Percentiles rank a stretch among this genome's conserved stretches.
Evolutionary conservation across 768 basidiomycete genomes (phyloP).

Genomic region (Stropharia rugosoannulata): DNA sequence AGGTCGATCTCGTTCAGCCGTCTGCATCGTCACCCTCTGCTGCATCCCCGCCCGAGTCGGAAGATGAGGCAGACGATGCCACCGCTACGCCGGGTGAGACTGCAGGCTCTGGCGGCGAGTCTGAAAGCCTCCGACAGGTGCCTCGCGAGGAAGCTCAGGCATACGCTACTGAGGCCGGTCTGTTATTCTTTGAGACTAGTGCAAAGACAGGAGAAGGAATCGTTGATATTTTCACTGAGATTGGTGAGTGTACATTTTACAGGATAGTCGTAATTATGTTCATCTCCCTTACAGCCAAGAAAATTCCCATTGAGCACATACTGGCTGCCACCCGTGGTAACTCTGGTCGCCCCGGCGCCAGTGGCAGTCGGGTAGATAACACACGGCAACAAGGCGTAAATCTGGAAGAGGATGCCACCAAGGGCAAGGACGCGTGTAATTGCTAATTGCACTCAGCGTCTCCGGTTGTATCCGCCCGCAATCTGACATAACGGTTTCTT

Average conservation of each 20-base stretch:
- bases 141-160: constrained; percentile 94
- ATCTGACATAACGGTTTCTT: constrained; percentile 9
- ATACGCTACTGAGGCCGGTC: constrained; percentile 91
- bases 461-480: constrained; percentile 6
- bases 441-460: constrained; percentile 47
- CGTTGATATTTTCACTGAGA: constrained; percentile 97
- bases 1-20: constrained; percentile 85
- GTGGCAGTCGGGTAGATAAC: constrained; percentile 50
- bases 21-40: constrained; percentile 50
- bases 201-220: constrained; percentile 97
- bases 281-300: constrained; percentile 43
- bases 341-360: constrained; percentile 59
- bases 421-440: constrained; percentile 77
- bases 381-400: constrained; percentile 62
- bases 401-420: constrained; percentile 63
- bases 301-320: constrained; percentile 87
- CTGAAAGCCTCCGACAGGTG: constrained; percentile 84
- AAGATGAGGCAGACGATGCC: constrained; percentile 93
- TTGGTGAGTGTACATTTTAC: constrained; percentile 57
- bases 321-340: constrained; percentile 78
- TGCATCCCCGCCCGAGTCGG: constrained; percentile 61
- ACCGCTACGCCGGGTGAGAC: constrained; percentile 81
- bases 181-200: constrained; percentile 96
- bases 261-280: background rate
- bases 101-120: constrained; percentile 50